Conservation (phyloP, 768 basidiomycete genomes). For the Xerocomus potaroensis region DNA sequence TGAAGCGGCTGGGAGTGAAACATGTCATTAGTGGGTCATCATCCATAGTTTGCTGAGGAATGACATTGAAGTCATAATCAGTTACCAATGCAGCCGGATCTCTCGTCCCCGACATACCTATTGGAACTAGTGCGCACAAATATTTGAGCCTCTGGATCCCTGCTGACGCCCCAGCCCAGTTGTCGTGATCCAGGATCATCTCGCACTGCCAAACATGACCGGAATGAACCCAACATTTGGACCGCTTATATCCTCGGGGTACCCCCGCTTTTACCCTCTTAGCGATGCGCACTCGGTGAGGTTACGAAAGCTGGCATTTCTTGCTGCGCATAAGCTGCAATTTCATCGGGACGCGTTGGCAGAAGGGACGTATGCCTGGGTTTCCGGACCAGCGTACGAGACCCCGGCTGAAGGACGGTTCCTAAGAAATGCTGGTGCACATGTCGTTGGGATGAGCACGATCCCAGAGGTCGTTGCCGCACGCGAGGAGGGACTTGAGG, state of each 20-base stretch:
- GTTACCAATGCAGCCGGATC: constrained; percentile 90
- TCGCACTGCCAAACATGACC: constrained; percentile 73
- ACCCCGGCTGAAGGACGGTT: constrained; percentile 83
- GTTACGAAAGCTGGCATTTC: constrained; percentile 69
- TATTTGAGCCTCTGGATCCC: neutral
- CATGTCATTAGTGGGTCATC: constrained; percentile 63
- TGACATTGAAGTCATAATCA: constrained; percentile 25
- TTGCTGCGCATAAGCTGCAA: constrained; percentile 60
- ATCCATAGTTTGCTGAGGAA: neutral
- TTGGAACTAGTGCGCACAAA: constrained; percentile 71
- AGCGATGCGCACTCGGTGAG: constrained; percentile 76
- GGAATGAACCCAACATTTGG: constrained; percentile 82
- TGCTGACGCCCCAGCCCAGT: constrained; percentile 42
- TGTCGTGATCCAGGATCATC: constrained; percentile 79
- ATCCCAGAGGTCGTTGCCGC: constrained; percentile 86
- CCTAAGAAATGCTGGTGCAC: constrained; percentile 68
- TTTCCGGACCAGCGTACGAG: constrained; percentile 87
- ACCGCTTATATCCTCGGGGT: constrained; percentile 50
- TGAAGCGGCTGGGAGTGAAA: constrained; percentile 73
- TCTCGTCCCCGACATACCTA: constrained; percentile 64
- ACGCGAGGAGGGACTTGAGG: constrained; percentile 67
- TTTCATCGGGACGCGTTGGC: constrained; percentile 53
- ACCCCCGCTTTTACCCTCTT: constrained; percentile 77
- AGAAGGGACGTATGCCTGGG: constrained; percentile 89
- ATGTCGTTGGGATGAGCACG: constrained; percentile 94